Conservation (phyloP, 306 rosid species). For the Ceratonia siliqua region DNA sequence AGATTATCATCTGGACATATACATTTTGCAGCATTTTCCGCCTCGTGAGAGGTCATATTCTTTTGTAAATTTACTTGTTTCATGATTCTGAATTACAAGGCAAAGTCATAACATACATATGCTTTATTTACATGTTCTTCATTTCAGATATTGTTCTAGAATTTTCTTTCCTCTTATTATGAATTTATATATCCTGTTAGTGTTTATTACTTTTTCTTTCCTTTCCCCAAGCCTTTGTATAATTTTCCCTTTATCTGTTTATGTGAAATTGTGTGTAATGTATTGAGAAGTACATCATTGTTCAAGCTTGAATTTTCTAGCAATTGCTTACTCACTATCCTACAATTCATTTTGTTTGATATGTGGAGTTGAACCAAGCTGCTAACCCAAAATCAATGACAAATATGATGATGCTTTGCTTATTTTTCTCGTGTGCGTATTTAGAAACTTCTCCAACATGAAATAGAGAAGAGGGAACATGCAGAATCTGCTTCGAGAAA, state of each 20-base stretch:
- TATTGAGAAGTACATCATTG: not conserved
- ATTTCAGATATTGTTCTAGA: slow-evolving; percentile 10
- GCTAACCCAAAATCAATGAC: not conserved
- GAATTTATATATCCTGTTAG: slow-evolving; percentile 10
- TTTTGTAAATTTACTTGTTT: slow-evolving; percentile 1
- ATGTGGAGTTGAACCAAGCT: not conserved
- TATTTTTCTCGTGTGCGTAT: not conserved
- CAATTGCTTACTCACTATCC: not conserved
- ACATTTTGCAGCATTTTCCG: not conserved
- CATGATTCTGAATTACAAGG: not conserved
- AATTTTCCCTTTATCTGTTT: not conserved
- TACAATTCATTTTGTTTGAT: not conserved
- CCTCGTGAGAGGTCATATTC: slow-evolving; percentile 6
- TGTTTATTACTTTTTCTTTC: not conserved
- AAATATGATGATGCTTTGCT: slow-evolving; percentile 22
- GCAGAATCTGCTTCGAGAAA: slow-evolving; percentile 53
- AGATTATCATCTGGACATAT: slow-evolving; percentile 20
- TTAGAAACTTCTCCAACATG: slow-evolving; percentile 62
- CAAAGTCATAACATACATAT: not conserved
- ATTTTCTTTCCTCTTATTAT: slow-evolving; percentile 9
- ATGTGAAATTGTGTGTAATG: not conserved
- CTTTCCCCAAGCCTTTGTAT: not conserved
- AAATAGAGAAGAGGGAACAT: slow-evolving; percentile 60
- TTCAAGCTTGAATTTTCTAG: not conserved
- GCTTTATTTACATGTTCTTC: not conserved